Evolutionary conservation across 192 early-diverging fungal genomes (phyloP).

Genomic region (Backusella westeae): DNA sequence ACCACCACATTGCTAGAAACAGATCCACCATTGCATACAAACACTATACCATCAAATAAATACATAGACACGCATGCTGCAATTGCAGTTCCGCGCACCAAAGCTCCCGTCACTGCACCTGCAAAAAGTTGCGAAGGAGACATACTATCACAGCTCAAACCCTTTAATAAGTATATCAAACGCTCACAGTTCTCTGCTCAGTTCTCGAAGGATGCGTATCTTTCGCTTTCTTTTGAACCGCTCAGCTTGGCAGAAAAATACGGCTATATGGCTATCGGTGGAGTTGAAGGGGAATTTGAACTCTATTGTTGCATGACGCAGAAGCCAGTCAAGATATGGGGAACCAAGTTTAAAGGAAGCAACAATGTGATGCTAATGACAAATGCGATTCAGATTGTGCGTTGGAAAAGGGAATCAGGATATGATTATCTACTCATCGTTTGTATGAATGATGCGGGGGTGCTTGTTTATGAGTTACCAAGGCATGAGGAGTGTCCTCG

Average conservation of each 20-base stretch:
- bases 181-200: constrained; percentile 17
- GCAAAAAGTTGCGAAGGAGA: neutral
- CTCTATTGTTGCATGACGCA: constrained; percentile 40
- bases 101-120: neutral
- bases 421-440: constrained; percentile 23
- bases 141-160: constrained; percentile 2
- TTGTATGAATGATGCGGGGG: constrained; percentile 36
- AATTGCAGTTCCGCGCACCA: neutral
- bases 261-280: constrained; percentile 48
- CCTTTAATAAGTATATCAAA: constrained; percentile 28
- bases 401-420: constrained; percentile 9
- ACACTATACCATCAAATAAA: neutral
- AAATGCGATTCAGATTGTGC: constrained; percentile 31
- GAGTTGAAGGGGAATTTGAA: constrained; percentile 34
- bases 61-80: constrained; percentile 14
- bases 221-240: constrained; percentile 36
- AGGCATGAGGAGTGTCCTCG: constrained; percentile 21
- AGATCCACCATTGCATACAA: neutral
- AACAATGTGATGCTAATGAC: constrained; percentile 29
- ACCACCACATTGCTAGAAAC: constrained; percentile 11
- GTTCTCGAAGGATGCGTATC: constrained; percentile 14
- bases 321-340: constrained; percentile 33
- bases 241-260: constrained; percentile 44
- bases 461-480: constrained; percentile 31
- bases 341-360: constrained; percentile 31